Evolutionary conservation across 73 alveolate species (phyloP).

Genomic region (Paramecium octaurelia): DNA sequence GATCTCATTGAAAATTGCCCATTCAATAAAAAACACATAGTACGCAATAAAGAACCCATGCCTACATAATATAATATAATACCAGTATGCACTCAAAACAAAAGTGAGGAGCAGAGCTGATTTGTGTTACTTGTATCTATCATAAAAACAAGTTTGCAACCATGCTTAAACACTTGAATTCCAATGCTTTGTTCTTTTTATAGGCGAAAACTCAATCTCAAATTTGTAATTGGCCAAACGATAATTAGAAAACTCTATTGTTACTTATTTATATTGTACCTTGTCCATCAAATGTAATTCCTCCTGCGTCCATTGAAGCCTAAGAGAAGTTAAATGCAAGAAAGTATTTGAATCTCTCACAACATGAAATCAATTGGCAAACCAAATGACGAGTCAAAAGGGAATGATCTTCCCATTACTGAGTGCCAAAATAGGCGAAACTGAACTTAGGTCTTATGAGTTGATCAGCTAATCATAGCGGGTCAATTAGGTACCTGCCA

Average conservation of each 20-base stretch:
- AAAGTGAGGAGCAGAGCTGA: neutral
- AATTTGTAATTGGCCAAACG: constrained; percentile 1
- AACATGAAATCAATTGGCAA: neutral
- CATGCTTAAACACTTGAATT: constrained; percentile 57
- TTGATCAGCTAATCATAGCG: neutral
- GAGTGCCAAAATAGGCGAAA: neutral
- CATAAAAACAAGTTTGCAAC: constrained; percentile 58
- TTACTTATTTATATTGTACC: neutral
- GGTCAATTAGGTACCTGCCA: neutral
- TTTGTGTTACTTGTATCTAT: constrained; percentile 1
- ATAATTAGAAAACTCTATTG: neutral
- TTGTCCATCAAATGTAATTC: constrained; percentile 46
- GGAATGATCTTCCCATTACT: neutral
- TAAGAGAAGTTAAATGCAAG: constrained; percentile 53
- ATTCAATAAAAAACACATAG: constrained; percentile 29
- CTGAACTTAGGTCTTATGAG: neutral
- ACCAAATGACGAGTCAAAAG: neutral
- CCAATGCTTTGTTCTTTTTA: constrained; percentile 52
- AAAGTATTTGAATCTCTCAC: constrained; percentile 51
- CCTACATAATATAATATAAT: neutral
- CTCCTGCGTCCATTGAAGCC: constrained; percentile 58
- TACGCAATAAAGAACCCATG: constrained; percentile 52
- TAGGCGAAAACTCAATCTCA: constrained; percentile 43
- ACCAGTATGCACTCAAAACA: neutral
- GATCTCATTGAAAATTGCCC: constrained; percentile 58